Evolutionary conservation across 2,329 filamentous ascomycete genomes (phyloP).

Genomic region (Fusarium paranaense): DNA sequence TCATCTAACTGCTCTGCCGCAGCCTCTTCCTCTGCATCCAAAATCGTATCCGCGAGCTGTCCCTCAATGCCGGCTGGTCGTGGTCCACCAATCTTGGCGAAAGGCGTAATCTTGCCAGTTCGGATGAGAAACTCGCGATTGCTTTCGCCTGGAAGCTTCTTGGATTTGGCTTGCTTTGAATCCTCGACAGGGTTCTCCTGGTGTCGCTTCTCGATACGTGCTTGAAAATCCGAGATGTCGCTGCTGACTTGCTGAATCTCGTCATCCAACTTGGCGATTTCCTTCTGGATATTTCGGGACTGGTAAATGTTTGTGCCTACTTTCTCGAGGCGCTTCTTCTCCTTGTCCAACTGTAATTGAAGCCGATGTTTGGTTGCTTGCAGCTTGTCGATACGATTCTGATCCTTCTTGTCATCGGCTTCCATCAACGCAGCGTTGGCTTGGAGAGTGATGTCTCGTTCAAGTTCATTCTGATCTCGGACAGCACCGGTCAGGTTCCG

Average conservation of each 20-base stretch:
- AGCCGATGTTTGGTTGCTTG: constrained; percentile 68
- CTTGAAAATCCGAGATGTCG: constrained; percentile 84
- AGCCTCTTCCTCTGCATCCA: constrained; percentile 84
- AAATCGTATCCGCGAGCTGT: constrained; percentile 79
- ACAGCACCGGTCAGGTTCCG: constrained; percentile 75
- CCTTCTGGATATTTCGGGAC: constrained; percentile 69
- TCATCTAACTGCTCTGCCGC: constrained; percentile 55
- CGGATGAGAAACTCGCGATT: constrained; percentile 91
- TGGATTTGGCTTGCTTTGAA: constrained; percentile 60
- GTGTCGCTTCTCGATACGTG: constrained; percentile 82
- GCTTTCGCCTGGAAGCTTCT: constrained; percentile 80
- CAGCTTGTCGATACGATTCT: constrained; percentile 71
- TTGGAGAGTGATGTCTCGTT: constrained; percentile 81
- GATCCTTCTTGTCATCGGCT: constrained; percentile 72
- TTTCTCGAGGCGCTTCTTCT: constrained; percentile 59
- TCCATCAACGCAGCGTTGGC: constrained; percentile 70
- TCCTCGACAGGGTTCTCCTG: constrained; percentile 61
- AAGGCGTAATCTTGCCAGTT: constrained; percentile 97
- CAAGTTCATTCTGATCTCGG: constrained; percentile 89
- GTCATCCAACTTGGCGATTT: constrained; percentile 74
- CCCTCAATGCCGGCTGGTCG: constrained; percentile 71
- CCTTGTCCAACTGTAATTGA: constrained; percentile 71
- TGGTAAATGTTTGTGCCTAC: constrained; percentile 60
- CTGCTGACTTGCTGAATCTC: constrained; percentile 73
- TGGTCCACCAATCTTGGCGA: constrained; percentile 80